Evolutionary conservation across 2,329 filamentous ascomycete genomes (phyloP).

Genomic region (Sarocladiaceae sp.): DNA sequence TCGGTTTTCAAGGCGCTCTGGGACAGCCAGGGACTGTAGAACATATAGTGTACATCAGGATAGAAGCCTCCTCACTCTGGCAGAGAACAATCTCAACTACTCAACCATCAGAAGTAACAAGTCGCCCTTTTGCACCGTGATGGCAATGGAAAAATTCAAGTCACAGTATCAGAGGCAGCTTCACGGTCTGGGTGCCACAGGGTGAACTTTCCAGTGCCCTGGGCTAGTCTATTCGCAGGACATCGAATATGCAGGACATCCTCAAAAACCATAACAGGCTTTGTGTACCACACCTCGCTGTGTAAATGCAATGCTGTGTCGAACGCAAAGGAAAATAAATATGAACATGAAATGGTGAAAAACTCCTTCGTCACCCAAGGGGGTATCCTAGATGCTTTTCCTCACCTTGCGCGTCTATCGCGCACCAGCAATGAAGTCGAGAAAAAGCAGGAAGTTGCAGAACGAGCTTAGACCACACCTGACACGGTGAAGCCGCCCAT

Average conservation of each 20-base stretch:
- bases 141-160: neutral
- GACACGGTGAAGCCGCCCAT: slow-evolving; percentile 20
- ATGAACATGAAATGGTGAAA: neutral
- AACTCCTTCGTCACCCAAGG: neutral
- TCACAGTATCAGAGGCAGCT: neutral
- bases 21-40: slow-evolving; percentile 15
- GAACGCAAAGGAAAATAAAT: neutral
- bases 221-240: slow-evolving; percentile 7
- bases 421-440: neutral
- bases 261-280: neutral
- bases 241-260: neutral
- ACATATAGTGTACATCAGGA: neutral
- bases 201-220: neutral
- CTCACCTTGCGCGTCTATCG: neutral
- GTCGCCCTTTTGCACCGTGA: neutral
- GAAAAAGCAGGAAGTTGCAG: neutral
- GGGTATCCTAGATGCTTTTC: neutral
- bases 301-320: neutral
- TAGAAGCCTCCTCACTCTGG: neutral
- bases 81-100: slow-evolving; percentile 1
- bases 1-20: slow-evolving; percentile 19
- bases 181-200: neutral
- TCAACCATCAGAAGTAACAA: neutral
- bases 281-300: slow-evolving; percentile 6
- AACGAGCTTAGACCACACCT: neutral